Percentiles rank a stretch among this genome's conserved stretches.
phyloP scores from a whole-genome alignment of 2,329 filamentous ascomycete genomes.

The Ceratocystis colombiana region DNA sequence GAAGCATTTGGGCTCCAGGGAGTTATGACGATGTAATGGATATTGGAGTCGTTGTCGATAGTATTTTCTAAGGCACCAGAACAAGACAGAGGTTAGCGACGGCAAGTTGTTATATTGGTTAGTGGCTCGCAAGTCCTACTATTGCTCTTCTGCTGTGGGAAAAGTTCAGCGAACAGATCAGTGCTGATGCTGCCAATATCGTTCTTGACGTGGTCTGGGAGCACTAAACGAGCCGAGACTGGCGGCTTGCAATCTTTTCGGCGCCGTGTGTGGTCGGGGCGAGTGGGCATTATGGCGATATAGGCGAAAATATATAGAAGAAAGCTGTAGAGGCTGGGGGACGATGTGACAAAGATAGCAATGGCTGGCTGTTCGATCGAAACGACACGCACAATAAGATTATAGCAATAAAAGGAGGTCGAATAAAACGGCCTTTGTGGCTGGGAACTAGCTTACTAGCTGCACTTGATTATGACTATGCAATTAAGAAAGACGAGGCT shows the following conservation, averaged over 20 bases:
- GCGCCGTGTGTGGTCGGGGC: slow-evolving; percentile 16
- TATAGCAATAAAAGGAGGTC: neutral
- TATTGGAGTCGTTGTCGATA: slow-evolving; percentile 35
- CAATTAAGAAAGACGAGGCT: neutral
- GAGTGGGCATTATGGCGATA: slow-evolving; percentile 15
- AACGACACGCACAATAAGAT: neutral
- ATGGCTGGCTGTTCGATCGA: too few species aligned
- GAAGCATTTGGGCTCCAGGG: slow-evolving; percentile 56
- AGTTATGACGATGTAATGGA: slow-evolving; percentile 60
- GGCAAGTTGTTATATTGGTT: neutral
- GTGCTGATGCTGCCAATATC: slow-evolving; percentile 79
- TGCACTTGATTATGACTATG: neutral
- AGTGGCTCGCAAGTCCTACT: slow-evolving; percentile 13
- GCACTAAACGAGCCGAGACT: slow-evolving; percentile 66
- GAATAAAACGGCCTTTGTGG: neutral
- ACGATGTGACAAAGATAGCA: neutral
- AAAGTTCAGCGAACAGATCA: slow-evolving; percentile 73
- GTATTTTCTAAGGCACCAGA: slow-evolving; percentile 27
- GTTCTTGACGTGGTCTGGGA: slow-evolving; percentile 76
- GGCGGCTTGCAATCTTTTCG: slow-evolving; percentile 55
- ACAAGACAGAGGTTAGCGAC: slow-evolving; percentile 27
- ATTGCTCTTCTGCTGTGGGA: slow-evolving; percentile 40
- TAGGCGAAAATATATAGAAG: neutral
- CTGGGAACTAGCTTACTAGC: neutral
- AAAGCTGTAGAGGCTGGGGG: neutral